Evolutionary conservation across 2,329 filamentous ascomycete species (phyloP).

Genomic region (Aulographum hederae): DNA sequence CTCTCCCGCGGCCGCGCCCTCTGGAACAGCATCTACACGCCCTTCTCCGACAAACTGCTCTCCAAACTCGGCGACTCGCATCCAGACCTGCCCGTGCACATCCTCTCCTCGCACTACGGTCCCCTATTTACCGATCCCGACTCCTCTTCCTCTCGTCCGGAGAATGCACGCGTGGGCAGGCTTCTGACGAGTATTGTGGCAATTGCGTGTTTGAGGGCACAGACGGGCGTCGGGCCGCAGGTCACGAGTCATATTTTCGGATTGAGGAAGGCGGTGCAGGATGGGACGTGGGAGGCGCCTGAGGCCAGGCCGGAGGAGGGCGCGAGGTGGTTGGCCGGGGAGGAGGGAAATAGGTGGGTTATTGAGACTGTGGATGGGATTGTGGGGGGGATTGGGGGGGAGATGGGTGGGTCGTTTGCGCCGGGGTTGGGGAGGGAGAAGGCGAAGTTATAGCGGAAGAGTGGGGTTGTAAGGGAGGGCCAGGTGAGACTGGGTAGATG

Average conservation of each 20-base stretch:
- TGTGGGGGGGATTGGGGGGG: slow-evolving; percentile 26
- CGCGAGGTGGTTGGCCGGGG: slow-evolving; percentile 43
- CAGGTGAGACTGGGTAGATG: too few species aligned
- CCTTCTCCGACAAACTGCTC: slow-evolving; percentile 54
- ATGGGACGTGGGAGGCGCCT: slow-evolving; percentile 37
- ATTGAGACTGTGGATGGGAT: slow-evolving; percentile 42
- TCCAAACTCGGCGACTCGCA: slow-evolving; percentile 56
- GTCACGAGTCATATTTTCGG: slow-evolving; percentile 70
- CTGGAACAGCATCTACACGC: slow-evolving; percentile 62
- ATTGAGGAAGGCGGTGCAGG: slow-evolving; percentile 54
- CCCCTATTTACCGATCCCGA: slow-evolving; percentile 53
- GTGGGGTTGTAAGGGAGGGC: too few species aligned
- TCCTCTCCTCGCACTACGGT: slow-evolving; percentile 57
- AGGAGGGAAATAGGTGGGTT: slow-evolving; percentile 48
- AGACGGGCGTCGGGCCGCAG: slow-evolving; percentile 69
- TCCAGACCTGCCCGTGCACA: slow-evolving; percentile 66
- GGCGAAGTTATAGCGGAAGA: too few species aligned
- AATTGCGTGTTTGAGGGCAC: slow-evolving; percentile 55
- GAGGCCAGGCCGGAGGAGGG: slow-evolving; percentile 35
- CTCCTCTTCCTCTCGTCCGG: slow-evolving; percentile 15
- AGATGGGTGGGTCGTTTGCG: neutral
- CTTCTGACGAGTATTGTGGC: slow-evolving; percentile 57
- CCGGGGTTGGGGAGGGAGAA: too few species aligned
- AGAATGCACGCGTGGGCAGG: slow-evolving; percentile 38
- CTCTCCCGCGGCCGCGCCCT: slow-evolving; percentile 42